Evolutionary conservation across 108 stramenopile genomes (phyloP).

Genomic region (Discostella pseudostelligera): DNA sequence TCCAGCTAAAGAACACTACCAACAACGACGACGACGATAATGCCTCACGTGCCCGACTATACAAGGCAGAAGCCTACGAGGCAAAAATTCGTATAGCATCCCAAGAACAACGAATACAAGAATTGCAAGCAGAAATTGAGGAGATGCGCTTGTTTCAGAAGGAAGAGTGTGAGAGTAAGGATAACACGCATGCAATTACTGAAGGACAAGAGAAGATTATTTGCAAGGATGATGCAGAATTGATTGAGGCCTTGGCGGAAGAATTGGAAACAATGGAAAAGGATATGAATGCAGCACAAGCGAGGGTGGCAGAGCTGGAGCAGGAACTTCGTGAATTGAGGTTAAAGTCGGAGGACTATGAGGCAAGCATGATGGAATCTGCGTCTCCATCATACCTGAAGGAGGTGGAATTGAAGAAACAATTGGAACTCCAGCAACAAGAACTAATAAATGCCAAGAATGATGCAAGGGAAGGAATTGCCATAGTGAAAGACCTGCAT

Average conservation of each 20-base stretch:
- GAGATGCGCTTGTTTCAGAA: conserved; percentile 16
- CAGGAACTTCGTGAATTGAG: background rate
- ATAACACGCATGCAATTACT: background rate
- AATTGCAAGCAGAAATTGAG: conserved; percentile 32
- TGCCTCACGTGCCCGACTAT: conserved; percentile 12
- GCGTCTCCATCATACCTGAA: background rate
- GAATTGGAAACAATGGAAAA: conserved; percentile 24
- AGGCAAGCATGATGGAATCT: background rate
- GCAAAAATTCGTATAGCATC: conserved; percentile 28
- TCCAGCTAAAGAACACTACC: too few species aligned
- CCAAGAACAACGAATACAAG: conserved; percentile 25
- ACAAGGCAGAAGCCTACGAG: conserved; percentile 41
- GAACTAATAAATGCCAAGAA: conserved; percentile 22
- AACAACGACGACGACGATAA: conserved; percentile 6
- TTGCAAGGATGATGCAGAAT: conserved; percentile 15
- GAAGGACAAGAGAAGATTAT: background rate
- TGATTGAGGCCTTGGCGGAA: conserved; percentile 31
- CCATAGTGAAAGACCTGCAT: conserved; percentile 36
- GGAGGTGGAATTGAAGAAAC: conserved; percentile 20
- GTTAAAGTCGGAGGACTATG: background rate
- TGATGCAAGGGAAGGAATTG: conserved; percentile 35
- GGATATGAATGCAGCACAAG: conserved; percentile 5
- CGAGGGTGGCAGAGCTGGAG: background rate
- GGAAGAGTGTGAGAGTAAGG: conserved; percentile 4
- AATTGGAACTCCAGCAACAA: conserved; percentile 2